These are phyloP conservation scores for Ruellia speciosa DNA, from an alignment of 305 asterid species.

Conservation along the genomic window DNA sequence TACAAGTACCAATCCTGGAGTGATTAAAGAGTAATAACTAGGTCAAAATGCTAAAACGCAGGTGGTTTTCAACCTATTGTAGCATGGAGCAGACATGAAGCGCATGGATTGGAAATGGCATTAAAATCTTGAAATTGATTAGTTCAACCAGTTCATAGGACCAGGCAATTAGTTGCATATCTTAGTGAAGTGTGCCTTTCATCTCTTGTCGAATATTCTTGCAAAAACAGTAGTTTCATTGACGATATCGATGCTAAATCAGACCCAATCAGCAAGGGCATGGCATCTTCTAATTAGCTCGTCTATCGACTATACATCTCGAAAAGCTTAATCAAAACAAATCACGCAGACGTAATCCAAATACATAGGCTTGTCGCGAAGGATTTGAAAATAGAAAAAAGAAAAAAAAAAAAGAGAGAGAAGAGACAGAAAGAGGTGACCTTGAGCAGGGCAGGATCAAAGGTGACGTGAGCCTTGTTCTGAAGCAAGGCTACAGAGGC, in stretches of 20 bases:
- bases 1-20: neutral
- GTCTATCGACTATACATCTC: too few relatives aligned
- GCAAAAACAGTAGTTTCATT: too few relatives aligned
- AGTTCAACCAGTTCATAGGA: constrained; percentile 5
- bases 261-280: too few relatives aligned
- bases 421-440: constrained; percentile 27
- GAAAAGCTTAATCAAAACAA: too few relatives aligned
- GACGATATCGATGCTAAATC: too few relatives aligned
- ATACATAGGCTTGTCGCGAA: neutral
- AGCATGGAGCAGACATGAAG: neutral
- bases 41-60: neutral
- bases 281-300: too few relatives aligned
- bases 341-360: too few relatives aligned
- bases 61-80: neutral
- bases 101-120: neutral
- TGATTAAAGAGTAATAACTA: too few relatives aligned
- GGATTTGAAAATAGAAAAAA: neutral
- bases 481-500: constrained; percentile 95
- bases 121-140: neutral
- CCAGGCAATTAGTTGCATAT: neutral
- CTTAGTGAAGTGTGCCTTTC: too few relatives aligned
- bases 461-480: constrained; percentile 78
- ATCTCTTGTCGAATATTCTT: too few relatives aligned
- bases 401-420: neutral
- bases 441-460: constrained; percentile 62